phyloP scores from a whole-genome alignment of 345 rosid species.

The Acer campestre region DNA sequence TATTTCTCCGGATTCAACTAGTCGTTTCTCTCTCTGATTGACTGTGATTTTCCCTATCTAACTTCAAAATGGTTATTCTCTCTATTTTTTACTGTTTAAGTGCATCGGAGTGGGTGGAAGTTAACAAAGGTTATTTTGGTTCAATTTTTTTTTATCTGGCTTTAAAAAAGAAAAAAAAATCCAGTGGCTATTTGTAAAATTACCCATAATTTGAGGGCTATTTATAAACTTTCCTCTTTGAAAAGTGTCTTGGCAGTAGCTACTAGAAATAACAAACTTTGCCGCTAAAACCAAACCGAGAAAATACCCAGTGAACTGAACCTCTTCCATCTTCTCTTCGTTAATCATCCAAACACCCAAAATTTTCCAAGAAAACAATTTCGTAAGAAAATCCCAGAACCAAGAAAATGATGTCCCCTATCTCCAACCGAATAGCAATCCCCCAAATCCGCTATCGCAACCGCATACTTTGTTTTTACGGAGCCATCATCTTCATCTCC shows the following conservation, averaged over 20 bases:
- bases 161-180: too few relatives aligned
- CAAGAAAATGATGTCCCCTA: neutral
- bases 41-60: too few relatives aligned
- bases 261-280: neutral
- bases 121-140: too few relatives aligned
- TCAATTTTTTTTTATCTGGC: too few relatives aligned
- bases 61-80: too few relatives aligned
- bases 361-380: neutral
- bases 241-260: neutral
- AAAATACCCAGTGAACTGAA: neutral
- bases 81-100: too few relatives aligned
- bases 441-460: neutral
- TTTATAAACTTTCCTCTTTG: too few relatives aligned
- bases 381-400: neutral
- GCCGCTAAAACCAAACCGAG: neutral
- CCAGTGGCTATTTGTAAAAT: too few relatives aligned
- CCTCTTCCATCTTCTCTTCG: neutral
- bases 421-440: neutral
- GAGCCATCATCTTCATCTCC: neutral
- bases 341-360: neutral
- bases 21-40: too few relatives aligned
- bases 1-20: too few relatives aligned
- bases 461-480: neutral
- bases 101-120: too few relatives aligned
- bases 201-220: too few relatives aligned